phyloP scores from a whole-genome alignment of 1,284 basidiomycete genomes.

The Heliocybe sulcata region DNA sequence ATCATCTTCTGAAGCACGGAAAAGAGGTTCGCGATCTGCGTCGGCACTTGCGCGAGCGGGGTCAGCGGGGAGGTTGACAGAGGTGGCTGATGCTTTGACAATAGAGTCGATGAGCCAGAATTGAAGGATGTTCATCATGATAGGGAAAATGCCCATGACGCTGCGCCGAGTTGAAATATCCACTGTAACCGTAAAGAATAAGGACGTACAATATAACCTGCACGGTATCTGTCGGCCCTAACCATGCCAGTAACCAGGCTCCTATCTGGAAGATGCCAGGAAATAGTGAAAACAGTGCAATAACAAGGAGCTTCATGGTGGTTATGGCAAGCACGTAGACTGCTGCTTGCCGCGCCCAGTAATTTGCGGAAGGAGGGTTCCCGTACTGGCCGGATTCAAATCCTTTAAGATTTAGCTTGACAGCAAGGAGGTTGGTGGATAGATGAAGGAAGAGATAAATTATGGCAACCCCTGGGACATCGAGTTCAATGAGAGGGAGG shows the following conservation, averaged over 20 bases:
- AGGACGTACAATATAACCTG: constrained; percentile 78
- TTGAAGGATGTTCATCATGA: constrained; percentile 88
- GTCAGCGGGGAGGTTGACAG: constrained; percentile 31
- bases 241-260: constrained; percentile 81
- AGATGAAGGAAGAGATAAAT: constrained; percentile 77
- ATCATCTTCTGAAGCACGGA: constrained; percentile 36
- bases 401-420: constrained; percentile 62
- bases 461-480: constrained; percentile 65
- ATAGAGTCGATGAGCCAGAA: constrained; percentile 88
- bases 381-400: constrained; percentile 89
- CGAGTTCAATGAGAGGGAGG: background rate
- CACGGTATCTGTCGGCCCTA: constrained; percentile 54
- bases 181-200: constrained; percentile 5
- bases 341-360: constrained; percentile 80
- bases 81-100: constrained; percentile 57
- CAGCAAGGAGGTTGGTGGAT: constrained; percentile 62
- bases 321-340: constrained; percentile 81
- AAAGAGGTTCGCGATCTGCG: constrained; percentile 47
- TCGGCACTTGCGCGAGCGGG: constrained; percentile 23
- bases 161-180: constrained; percentile 27
- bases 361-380: constrained; percentile 60
- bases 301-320: constrained; percentile 87
- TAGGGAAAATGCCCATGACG: constrained; percentile 90
- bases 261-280: constrained; percentile 69
- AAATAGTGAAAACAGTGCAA: constrained; percentile 67